These are phyloP conservation scores for Suhomyces tanzawaensis DNA, from an alignment of 805 yeast genomes.

Conservation along the genomic window DNA sequence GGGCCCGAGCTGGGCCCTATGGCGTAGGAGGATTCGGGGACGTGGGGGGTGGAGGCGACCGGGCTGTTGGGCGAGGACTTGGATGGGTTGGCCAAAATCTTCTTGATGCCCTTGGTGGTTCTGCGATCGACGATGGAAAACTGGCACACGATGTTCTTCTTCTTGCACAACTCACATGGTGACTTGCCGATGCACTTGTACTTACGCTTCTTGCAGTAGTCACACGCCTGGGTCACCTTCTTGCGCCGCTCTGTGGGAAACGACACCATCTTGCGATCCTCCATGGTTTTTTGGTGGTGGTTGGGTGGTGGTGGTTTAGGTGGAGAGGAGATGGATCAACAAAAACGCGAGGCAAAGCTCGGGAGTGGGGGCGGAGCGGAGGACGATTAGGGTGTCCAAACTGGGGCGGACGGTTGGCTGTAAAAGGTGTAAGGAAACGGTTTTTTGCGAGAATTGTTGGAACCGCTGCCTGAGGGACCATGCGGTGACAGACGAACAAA, in stretches of 20 bases:
- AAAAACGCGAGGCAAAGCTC: no score
- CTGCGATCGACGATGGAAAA: constrained; percentile 25
- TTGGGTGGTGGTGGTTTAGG: no score
- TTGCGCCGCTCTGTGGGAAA: constrained; percentile 22
- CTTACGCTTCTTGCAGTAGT: constrained; percentile 44
- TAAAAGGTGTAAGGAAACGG: no score
- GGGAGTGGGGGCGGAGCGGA: no score
- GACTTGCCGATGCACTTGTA: constrained; percentile 24
- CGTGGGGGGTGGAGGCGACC: not conserved
- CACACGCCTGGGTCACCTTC: constrained; percentile 49
- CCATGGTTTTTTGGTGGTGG: no score
- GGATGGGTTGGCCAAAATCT: not conserved
- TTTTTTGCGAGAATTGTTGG: no score
- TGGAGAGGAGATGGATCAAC: no score
- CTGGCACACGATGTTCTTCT: constrained; percentile 27
- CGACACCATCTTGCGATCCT: constrained; percentile 2
- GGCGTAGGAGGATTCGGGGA: constrained; percentile 4
- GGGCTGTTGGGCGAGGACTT: not conserved
- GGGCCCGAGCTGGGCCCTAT: constrained; percentile 1
- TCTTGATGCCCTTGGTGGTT: constrained; percentile 14
- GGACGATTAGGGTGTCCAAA: no score
- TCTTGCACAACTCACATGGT: constrained; percentile 36
- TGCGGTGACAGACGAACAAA: no score
- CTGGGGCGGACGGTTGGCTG: no score
- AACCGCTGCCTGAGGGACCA: no score